Evolutionary conservation across 2,329 filamentous ascomycete genomes (phyloP), one percentile per base, ranked within the genome.

Genomic region (Beauveria pseudobassiana): DNA sequence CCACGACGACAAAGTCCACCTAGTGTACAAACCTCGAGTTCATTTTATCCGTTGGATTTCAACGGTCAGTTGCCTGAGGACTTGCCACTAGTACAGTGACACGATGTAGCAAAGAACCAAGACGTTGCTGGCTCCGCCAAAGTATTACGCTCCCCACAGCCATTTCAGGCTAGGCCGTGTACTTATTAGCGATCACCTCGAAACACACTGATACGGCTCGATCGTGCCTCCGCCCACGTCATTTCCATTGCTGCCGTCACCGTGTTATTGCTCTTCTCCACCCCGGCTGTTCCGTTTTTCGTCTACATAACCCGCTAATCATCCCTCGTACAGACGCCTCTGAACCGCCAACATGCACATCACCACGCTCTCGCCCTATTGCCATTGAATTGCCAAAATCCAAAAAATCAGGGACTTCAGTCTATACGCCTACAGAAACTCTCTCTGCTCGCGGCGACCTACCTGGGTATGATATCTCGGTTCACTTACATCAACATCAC

Each of bases 401-500:
- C 51, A 76, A 72, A 65, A 78, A 75, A 62, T 67, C 76, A 64
- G 77, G 73, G 53, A 72, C 72, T 54, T 73, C 75, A 54, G 69
- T 73, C 51, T 74, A 75, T 67, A 81, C 77, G 26, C 77, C 77
- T 22, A 77, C 75, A 24, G 78, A 78, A 64, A 79, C 78, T 64
- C 71, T 87, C 24, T 84, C 83, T 28, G 84, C 80, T 50, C 77
- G 84, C 60, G 84, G 84, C 58, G 84, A 87, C 70, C 68, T 83
- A 55, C 77, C 76, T 69, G 83, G 83, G 84, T 86, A 79, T 69
- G 80, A 76, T 22, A 5, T 61, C 28, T 14, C n/a, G 26, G 16
- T 45, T 5, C 30, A 42, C 22, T 50, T 28, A 42, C 1, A 45
- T 14, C 46, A 42, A 14, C 20, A 22, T 34, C 38, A 9, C 20